Evolutionary conservation across 1,139 yeast species (phyloP), one percentile per base, ranked within the genome.

Genomic region (Kodamaea ohmeri): DNA sequence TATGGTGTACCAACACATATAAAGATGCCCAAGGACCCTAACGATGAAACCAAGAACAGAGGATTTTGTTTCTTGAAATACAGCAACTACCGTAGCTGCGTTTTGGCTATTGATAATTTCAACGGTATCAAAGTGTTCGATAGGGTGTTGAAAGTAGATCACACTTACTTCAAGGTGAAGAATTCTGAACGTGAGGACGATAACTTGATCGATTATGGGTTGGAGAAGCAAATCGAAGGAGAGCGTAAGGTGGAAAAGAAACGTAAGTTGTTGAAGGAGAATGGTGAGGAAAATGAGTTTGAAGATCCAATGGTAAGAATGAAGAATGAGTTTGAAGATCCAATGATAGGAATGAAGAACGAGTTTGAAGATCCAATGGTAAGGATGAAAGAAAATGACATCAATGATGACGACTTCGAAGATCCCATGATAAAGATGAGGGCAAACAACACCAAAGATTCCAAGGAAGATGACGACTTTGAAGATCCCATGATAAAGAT

Each of bases 21-120:
- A 28, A 79, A 83, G 40, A 63, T 92, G 41, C 71, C 78, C n/a
- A 71, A 89, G 41, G 92, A 87, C 53, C 67, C 67, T 42, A 77
- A 76, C 3, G 73, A 86, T 0, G 89, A 90, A 1, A 34, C 34
- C 12, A 74, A 76, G 45, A 78, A 88, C 6, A 71, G 75, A 38
- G 95, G 96, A 6, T 87, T 83, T 67, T 94, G 85, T 5, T 89
- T 81, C 62, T 60, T 92, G 46, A 85, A 88, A 57, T 92, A 86
- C 53, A 90, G 82, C 48, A 89, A 87, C 51, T 87, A 80, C 58
- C 66, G 86, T 39, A 84, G 95, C 4, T 80, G 95, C 25, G 75
- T 87, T 0, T 63, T 92, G 35, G 96, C 97, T 0, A 82, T 92
- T 3, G 98, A 92, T 61, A 92, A 92, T 55, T 66, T 90, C 46